Percentiles rank a stretch among this genome's conserved stretches.
Evolutionary conservation across 78 protist species (phyloP).

Genomic region (Acrasis kona): DNA sequence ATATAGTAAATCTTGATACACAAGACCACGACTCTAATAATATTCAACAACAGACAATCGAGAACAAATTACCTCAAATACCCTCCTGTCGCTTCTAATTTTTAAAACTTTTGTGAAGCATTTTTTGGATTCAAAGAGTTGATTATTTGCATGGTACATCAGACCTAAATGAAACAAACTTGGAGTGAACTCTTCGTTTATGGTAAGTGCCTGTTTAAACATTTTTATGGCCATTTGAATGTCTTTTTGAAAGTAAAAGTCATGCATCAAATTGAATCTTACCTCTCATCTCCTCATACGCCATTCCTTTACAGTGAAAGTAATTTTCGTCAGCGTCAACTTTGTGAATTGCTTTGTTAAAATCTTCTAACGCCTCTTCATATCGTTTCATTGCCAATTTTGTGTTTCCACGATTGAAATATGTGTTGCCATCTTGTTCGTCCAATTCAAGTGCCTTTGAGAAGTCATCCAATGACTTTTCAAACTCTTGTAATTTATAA

Average conservation of each 20-base stretch:
- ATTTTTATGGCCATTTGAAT: background rate
- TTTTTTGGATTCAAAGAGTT: slow-evolving; percentile 3
- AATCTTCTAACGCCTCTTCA: slow-evolving; percentile 1
- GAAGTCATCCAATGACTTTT: slow-evolving; percentile 1
- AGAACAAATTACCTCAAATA: slow-evolving; percentile 11
- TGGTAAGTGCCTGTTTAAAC: slow-evolving; percentile 8
- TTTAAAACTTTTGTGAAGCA: slow-evolving; percentile 8
- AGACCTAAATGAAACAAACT: slow-evolving; percentile 21
- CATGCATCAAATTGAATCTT: too few species aligned
- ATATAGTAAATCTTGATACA: slow-evolving; percentile 7
- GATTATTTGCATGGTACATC: slow-evolving; percentile 6
- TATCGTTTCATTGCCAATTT: background rate
- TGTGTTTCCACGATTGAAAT: slow-evolving; percentile 25
- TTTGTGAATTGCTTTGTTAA: slow-evolving; percentile 9
- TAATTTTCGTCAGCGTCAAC: background rate
- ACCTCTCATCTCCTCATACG: slow-evolving; percentile 11
- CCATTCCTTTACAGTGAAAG: slow-evolving; percentile 20
- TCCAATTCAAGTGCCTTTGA: background rate
- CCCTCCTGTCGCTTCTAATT: slow-evolving; percentile 1
- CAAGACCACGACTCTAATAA: too few species aligned
- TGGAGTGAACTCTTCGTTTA: slow-evolving; percentile 5
- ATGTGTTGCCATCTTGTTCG: background rate
- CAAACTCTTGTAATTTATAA: background rate
- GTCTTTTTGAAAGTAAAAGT: too few species aligned
- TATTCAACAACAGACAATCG: too few species aligned